phyloP scores from a whole-genome alignment of 768 basidiomycete genomes.

The Pleurotus tuber-regium region DNA sequence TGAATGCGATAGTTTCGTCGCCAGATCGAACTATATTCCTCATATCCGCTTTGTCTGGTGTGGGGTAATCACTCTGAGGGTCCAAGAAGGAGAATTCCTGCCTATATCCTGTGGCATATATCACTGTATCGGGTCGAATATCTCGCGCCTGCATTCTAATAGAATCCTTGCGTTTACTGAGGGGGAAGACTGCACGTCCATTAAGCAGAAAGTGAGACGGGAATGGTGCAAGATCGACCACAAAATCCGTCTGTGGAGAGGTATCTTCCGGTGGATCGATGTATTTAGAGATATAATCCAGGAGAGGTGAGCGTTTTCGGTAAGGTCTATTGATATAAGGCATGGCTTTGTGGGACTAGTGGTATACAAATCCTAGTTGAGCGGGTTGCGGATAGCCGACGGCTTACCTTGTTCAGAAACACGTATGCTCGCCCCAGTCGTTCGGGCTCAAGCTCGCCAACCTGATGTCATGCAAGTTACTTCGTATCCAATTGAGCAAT shows the following conservation, averaged over 20 bases:
- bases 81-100: slow-evolving; percentile 43
- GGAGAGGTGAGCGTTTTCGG: slow-evolving; percentile 36
- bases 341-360: slow-evolving; percentile 53
- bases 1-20: slow-evolving; percentile 49
- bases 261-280: slow-evolving; percentile 53
- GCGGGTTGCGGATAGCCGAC: background rate
- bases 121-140: slow-evolving; percentile 45
- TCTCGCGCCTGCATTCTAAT: slow-evolving; percentile 35
- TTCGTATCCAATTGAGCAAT: background rate
- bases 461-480: slow-evolving; percentile 22
- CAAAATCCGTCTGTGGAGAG: slow-evolving; percentile 40
- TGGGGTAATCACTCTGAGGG: slow-evolving; percentile 33
- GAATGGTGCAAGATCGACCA: slow-evolving; percentile 56
- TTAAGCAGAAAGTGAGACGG: slow-evolving; percentile 39
- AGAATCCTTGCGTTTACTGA: slow-evolving; percentile 39
- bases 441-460: slow-evolving; percentile 51
- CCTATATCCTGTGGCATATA: slow-evolving; percentile 48
- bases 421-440: slow-evolving; percentile 60
- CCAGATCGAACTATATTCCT: slow-evolving; percentile 40
- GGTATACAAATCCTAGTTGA: background rate
- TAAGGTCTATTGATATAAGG: slow-evolving; percentile 60
- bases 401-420: slow-evolving; percentile 54
- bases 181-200: slow-evolving; percentile 46
- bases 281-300: slow-evolving; percentile 52
- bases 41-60: slow-evolving; percentile 39